Evolutionary conservation across 768 basidiomycete species (phyloP), one percentile per base, ranked within the genome.

Genomic region (Ramaria sp.): DNA sequence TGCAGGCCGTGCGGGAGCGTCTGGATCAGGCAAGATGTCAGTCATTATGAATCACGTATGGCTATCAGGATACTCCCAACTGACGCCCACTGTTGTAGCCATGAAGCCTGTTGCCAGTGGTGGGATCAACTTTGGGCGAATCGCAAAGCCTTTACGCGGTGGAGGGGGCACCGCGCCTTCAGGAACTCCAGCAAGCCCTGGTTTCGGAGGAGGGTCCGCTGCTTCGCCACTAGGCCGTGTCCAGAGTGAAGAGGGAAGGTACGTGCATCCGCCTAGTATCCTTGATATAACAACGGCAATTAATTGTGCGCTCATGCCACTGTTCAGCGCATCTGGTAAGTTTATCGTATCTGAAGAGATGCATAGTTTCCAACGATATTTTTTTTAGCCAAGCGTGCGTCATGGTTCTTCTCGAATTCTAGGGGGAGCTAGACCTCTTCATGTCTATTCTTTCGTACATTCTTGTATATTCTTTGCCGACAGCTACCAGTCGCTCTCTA

Each of bases 71-170:
- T 22, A 22, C 13, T 41, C 13, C 39, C 4, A 5, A 41, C 39
- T 41, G 39, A 41, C 32, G 34, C 42, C 36, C n/a, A 59, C 54
- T 48, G 61, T 56, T 64, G 60, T 64, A 84, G 90, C 90, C 13
- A 85, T 88, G 80, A 88, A 88, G 69, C 78, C 80, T 42, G 77
- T 82, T 43, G 70, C 77, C n/a, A 71, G 79, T 16, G 81, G 83
- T 27, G 72, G 83, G 41, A 76, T 95, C 63, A 85, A 76, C 67
- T 92, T 94, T 70, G 93, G 94, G 41, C 81, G 95, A 38, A 97
- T 99, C 59, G 95, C 95, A 32, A 98, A 98, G 71, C 96, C 96
- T 25, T 72, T 99, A 54, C 79, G 95, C 60, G 96, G 95, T 13
- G 92, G 91, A 20, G 94, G 95, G 41, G 92, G 92, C 8, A 59